Evolutionary conservation across 768 basidiomycete genomes (phyloP).

Genomic region (Mycena floridula): DNA sequence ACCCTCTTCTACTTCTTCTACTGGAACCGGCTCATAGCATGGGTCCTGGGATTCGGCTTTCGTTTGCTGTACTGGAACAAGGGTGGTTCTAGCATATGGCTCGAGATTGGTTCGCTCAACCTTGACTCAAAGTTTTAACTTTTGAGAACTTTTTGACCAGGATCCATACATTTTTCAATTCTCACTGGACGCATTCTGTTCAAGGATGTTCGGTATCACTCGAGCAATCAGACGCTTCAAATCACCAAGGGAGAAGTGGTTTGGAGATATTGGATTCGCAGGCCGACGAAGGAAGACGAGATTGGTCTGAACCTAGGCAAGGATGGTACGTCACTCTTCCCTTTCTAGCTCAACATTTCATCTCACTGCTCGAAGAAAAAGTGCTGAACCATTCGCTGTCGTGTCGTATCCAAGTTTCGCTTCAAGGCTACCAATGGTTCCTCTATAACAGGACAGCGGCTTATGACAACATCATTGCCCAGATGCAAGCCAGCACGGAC

Average conservation of each 20-base stretch:
- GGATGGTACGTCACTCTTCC: conserved; percentile 36
- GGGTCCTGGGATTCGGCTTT: conserved; percentile 55
- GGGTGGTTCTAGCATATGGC: conserved; percentile 71
- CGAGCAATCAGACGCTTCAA: conserved; percentile 84
- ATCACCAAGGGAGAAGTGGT: conserved; percentile 80
- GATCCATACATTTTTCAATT: conserved; percentile 88
- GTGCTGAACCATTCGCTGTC: conserved; percentile 35
- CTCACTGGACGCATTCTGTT: conserved; percentile 83
- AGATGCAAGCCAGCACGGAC: conserved; percentile 54
- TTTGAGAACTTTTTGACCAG: conserved; percentile 28
- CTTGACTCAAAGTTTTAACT: neutral
- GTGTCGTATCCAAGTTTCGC: conserved; percentile 74
- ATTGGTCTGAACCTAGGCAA: conserved; percentile 42
- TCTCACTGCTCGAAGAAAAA: conserved; percentile 22
- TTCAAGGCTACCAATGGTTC: conserved; percentile 91
- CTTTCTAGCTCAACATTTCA: conserved; percentile 5
- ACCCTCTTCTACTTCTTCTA: conserved; percentile 81
- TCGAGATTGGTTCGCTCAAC: conserved; percentile 61
- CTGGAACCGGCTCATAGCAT: conserved; percentile 81
- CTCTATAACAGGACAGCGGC: conserved; percentile 87
- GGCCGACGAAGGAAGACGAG: conserved; percentile 72
- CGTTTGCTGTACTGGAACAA: conserved; percentile 77
- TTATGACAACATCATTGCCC: conserved; percentile 80
- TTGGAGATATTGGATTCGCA: conserved; percentile 93
- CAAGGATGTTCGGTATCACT: conserved; percentile 85